Percentiles rank a stretch among this genome's conserved stretches.
Conservation (phyloP, 176 grass and related monocot genomes). For the Thinopyrum elongatum region DNA sequence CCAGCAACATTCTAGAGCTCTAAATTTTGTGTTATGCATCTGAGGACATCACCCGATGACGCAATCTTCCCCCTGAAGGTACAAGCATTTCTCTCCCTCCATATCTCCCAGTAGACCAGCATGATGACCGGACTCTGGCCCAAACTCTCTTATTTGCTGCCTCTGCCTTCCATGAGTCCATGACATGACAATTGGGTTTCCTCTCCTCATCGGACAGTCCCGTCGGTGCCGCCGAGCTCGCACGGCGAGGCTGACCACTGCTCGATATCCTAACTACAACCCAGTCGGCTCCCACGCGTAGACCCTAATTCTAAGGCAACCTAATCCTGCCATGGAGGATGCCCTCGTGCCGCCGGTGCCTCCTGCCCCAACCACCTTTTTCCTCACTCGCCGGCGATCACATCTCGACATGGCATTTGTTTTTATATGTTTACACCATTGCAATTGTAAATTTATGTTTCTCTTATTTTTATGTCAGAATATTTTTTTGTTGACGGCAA, state of each 20-base stretch:
- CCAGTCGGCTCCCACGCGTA: neutral
- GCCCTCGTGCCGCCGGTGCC: neutral
- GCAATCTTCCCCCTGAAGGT: too few relatives aligned
- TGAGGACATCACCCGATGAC: too few relatives aligned
- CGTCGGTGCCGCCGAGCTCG: slow-evolving; percentile 19
- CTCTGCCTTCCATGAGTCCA: neutral
- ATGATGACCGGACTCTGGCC: too few relatives aligned
- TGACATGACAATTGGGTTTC: neutral
- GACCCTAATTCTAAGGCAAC: slow-evolving; percentile 12
- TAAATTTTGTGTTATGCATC: too few relatives aligned
- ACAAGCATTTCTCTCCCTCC: too few relatives aligned
- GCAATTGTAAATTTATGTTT: too few relatives aligned
- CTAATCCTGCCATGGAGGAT: slow-evolving; percentile 14
- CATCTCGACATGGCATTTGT: slow-evolving; percentile 50
- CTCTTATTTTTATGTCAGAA: too few relatives aligned
- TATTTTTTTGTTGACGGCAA: too few relatives aligned
- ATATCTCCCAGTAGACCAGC: too few relatives aligned
- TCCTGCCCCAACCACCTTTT: neutral
- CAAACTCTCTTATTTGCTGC: neutral
- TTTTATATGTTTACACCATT: too few relatives aligned
- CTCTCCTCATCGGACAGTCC: too few relatives aligned
- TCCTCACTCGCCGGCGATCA: slow-evolving; percentile 41
- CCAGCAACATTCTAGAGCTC: too few relatives aligned
- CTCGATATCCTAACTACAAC: neutral
- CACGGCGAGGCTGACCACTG: neutral